Percentiles rank a stretch among this genome's conserved stretches.
phyloP scores from a whole-genome alignment of 73 alveolate species.

The Tetrahymena thermophila region DNA sequence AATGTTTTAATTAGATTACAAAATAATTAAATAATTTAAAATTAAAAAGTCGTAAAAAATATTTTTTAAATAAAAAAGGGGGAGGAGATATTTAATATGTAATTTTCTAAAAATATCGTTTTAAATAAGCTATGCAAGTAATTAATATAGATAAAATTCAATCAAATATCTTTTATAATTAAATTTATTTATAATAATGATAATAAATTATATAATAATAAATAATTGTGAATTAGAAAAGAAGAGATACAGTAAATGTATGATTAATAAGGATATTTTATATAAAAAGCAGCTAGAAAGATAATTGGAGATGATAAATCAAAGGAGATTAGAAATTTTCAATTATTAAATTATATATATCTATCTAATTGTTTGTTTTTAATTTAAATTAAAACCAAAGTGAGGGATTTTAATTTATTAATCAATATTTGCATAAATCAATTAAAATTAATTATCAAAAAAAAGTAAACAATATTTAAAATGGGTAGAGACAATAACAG shows the following conservation, averaged over 20 bases:
- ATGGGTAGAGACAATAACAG: not conserved
- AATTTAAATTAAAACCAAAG: not conserved
- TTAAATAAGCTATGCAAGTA: not conserved
- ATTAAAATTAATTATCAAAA: not conserved
- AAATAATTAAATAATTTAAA: no score
- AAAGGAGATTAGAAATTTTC: not conserved
- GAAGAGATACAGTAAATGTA: not conserved
- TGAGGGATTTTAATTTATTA: not conserved
- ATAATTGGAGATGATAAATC: not conserved
- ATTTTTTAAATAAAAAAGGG: not conserved
- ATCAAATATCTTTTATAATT: not conserved
- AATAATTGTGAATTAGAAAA: not conserved
- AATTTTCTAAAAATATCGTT: no score
- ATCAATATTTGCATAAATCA: not conserved
- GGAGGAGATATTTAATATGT: not conserved
- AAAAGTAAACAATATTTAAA: not conserved
- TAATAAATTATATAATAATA: no score
- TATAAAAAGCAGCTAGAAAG: not conserved
- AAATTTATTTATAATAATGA: no score
- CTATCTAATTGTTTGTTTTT: not conserved
- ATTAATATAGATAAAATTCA: no score
- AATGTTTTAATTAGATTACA: no score
- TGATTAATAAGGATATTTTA: no score
- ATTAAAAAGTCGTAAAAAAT: no score
- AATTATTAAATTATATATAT: not conserved